Evolutionary conservation across 768 basidiomycete species (phyloP), one percentile per base, ranked within the genome.

Genomic region (Phlebiopsis gigantea): DNA sequence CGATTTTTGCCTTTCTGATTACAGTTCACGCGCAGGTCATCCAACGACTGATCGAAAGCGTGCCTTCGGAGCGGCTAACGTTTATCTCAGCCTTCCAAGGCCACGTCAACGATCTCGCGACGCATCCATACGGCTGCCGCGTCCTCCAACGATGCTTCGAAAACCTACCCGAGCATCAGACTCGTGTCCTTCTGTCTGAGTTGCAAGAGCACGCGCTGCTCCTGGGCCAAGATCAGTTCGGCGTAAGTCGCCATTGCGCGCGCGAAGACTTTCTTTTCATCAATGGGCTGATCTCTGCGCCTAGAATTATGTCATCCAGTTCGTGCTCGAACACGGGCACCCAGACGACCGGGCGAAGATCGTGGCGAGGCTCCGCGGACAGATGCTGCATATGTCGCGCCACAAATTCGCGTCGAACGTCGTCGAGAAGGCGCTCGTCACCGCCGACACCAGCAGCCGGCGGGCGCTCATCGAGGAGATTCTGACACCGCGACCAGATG

Each of bases 371-470:
- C 77, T 98, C 50, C 81, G 78, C 8, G 91, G 91, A 2, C 86
- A 90, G 64, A 79, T 98, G 69, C 69, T 94, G 43, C 75, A 77
- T 59, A 83, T 95, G 79, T 81, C 92, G 0, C 81, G 85, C 52
- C 92, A 93, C 69, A 96, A 96, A 68, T 96, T 91, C 65, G 94
- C 93, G 5, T 97, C 94, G 5, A 98, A 99, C 65, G 96, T 98
- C 19, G 90, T 88, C 69, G 95, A 96, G 73, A 94, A 93, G 71
- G 93, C 92, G 5, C 78, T 96, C 31, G 69, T 84, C 26, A 83
- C 78, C 30, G 83, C 88, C 0, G 79, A 83, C 53, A 30, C 77
- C 0, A 84, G 86, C 9, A 85, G 79, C 59, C 85, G 92, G 45
- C 80, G 79, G 8, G 68, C 71, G 31, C 73, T 98, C 43, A 83